Base-by-base conservation (phyloP, 2,329 filamentous ascomycete species). In the Talaromyces piceae region DNA sequence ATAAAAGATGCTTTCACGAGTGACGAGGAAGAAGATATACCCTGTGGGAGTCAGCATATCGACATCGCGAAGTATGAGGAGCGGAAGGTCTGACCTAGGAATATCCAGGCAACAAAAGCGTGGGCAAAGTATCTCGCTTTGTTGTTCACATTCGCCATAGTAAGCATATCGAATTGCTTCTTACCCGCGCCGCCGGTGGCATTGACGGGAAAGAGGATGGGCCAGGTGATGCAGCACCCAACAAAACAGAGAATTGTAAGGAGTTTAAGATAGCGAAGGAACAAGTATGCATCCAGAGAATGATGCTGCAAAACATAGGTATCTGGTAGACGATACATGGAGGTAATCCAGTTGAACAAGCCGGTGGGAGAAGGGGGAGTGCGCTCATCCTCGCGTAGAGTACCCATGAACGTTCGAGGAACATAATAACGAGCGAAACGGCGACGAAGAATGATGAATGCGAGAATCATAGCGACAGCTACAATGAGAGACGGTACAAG, bases 281-380 rank as follows among this genome's bases (percentile, higher is more conserved):
- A 89, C 47, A 97, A 82, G 68, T 91, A 97, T 27, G 87, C 87
- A 66, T 98, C 91, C 56, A 98, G 80, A 0, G 90, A 94, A 66
- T 91, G 88, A 72, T 95, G 89, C 62, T 93, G 88, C 20, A 97
- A 80, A 23, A 91, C 82, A 63, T 88, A 89, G 37, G 83, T 83
- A 65, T 97, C 91, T 3, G 79, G 75, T 18, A 83, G 67, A 59
- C 78, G 79, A 72, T 81, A 85, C 70, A 88, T 87, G 11, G 78
- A 73, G 8, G 70, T 70, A 52, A 89, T 68, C 86, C 86, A 90
- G 59, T 85, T 80, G 60, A 87, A 72, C 43, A 82, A 65, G 49
- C 85, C 84, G 23, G 65, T 74, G 3, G 84, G 81, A 0, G 85
- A 73, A 2, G 73, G 63, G 20, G 81, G 81, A 11, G 78, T 80